A percentile compares a stretch with the other conserved stretches of the same genome.
phyloP scores from a whole-genome alignment of 1,284 basidiomycete species.

The Sanghuangporus weigelae region DNA sequence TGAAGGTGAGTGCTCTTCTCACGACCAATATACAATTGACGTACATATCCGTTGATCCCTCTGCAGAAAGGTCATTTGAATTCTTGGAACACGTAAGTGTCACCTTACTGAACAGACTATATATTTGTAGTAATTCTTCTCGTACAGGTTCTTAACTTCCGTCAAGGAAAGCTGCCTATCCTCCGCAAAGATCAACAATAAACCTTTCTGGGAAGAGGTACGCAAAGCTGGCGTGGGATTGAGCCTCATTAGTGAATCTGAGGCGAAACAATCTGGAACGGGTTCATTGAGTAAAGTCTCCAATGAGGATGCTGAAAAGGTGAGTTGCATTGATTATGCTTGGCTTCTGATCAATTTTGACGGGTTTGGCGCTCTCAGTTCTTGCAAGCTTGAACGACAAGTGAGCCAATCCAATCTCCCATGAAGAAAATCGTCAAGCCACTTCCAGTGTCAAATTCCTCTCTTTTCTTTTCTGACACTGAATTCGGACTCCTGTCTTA shows the following conservation, averaged over 20 bases:
- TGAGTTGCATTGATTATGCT: constrained; percentile 24
- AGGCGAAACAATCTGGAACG: constrained; percentile 48
- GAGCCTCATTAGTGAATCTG: constrained; percentile 57
- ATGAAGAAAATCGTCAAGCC: too few relatives aligned
- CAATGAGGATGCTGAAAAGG: constrained; percentile 43
- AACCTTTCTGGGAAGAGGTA: constrained; percentile 58
- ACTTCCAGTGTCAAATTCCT: too few relatives aligned
- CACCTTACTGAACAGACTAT: background rate
- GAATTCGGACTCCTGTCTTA: too few relatives aligned
- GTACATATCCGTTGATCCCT: background rate
- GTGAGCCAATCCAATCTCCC: too few relatives aligned
- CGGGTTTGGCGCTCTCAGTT: background rate
- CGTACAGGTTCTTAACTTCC: constrained; percentile 42
- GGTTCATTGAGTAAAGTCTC: constrained; percentile 45
- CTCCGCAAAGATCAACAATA: constrained; percentile 48
- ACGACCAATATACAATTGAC: background rate
- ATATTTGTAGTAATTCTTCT: background rate
- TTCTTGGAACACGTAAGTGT: constrained; percentile 65
- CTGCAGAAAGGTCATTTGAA: constrained; percentile 71
- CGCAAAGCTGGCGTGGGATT: constrained; percentile 44
- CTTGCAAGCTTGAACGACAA: background rate
- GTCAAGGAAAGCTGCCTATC: constrained; percentile 49
- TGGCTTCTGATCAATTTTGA: background rate
- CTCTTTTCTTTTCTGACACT: too few relatives aligned
- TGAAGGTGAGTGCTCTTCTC: constrained; percentile 41